These are phyloP conservation scores for Talaromyces sp. DNA, from an alignment of 2,329 filamentous ascomycete genomes.

Conservation along the genomic window DNA sequence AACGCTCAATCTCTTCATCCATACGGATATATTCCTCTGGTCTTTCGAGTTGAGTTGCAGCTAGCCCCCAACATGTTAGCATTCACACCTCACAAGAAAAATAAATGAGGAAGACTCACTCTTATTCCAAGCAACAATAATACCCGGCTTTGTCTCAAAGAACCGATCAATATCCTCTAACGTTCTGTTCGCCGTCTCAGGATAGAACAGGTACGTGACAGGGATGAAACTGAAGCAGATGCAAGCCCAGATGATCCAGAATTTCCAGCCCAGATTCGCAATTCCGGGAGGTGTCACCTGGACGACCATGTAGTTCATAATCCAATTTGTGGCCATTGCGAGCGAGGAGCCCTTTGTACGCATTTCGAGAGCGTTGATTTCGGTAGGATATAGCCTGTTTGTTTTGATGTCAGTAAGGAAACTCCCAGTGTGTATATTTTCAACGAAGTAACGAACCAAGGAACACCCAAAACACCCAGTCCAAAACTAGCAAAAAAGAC, in stretches of 20 bases:
- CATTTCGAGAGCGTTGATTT: slow-evolving; percentile 25
- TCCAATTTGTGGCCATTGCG: slow-evolving; percentile 25
- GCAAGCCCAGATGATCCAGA: slow-evolving; percentile 27
- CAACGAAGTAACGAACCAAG: slow-evolving; percentile 29
- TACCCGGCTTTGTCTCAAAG: slow-evolving; percentile 22
- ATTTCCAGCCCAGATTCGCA: slow-evolving; percentile 26
- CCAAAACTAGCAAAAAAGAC: slow-evolving; percentile 44
- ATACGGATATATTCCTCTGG: slow-evolving; percentile 22
- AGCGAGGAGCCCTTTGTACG: slow-evolving; percentile 22
- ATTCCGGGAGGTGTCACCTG: slow-evolving; percentile 24
- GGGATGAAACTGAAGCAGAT: slow-evolving; percentile 26
- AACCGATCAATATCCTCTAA: slow-evolving; percentile 20
- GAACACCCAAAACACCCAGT: slow-evolving; percentile 39
- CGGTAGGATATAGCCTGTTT: slow-evolving; percentile 26
- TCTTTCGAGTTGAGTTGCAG: slow-evolving; percentile 22
- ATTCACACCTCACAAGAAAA: neutral
- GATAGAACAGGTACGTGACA: slow-evolving; percentile 26
- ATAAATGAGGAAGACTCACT: slow-evolving; percentile 16
- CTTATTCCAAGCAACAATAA: slow-evolving; percentile 24
- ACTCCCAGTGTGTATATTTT: too few relatives aligned
- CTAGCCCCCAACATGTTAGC: neutral
- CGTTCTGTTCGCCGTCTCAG: slow-evolving; percentile 21
- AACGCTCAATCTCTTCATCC: slow-evolving; percentile 21
- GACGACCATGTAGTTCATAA: slow-evolving; percentile 24
- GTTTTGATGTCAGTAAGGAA: neutral